These are phyloP conservation scores for Pyrenophora seminiperda DNA, from an alignment of 2,329 filamentous ascomycete genomes.

Conservation along the genomic window DNA sequence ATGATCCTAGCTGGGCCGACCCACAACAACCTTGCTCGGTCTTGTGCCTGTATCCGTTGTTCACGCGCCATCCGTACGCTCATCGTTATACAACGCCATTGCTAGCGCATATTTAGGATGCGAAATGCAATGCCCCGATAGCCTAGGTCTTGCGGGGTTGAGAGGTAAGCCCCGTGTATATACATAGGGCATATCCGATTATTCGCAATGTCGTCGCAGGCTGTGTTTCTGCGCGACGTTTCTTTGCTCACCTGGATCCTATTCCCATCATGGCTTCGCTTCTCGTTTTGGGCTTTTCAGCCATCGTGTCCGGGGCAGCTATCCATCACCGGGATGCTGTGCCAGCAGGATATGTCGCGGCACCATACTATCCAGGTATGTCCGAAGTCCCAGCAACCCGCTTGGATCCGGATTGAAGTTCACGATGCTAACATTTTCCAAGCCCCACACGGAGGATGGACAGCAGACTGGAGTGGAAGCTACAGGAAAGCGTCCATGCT, in stretches of 20 bases:
- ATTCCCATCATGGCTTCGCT: slow-evolving; percentile 29
- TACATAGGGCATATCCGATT: slow-evolving; percentile 4
- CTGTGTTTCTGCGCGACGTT: slow-evolving; percentile 7
- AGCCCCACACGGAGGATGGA: slow-evolving; percentile 73
- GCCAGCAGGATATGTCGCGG: slow-evolving; percentile 43
- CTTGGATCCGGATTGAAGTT: not conserved
- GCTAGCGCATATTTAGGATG: slow-evolving; percentile 13
- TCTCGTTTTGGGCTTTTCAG: slow-evolving; percentile 28
- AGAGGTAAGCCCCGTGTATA: slow-evolving; percentile 3
- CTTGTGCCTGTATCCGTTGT: slow-evolving; percentile 8
- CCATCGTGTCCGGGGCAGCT: slow-evolving; percentile 29
- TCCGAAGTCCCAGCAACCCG: not conserved
- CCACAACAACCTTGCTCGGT: slow-evolving; percentile 5
- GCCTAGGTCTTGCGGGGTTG: slow-evolving; percentile 16
- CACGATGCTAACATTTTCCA: not conserved
- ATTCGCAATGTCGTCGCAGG: not conserved
- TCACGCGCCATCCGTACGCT: not conserved
- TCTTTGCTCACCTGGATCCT: slow-evolving; percentile 8
- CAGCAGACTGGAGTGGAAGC: slow-evolving; percentile 68
- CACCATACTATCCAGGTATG: slow-evolving; percentile 68
- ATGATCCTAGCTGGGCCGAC: slow-evolving; percentile 3
- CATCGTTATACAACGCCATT: slow-evolving; percentile 13
- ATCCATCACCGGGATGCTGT: slow-evolving; percentile 41
- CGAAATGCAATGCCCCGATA: not conserved
- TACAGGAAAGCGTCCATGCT: slow-evolving; percentile 71